Conservation (phyloP, 2,329 filamentous ascomycete species). For the Phyllosticta citrichinensis region DNA sequence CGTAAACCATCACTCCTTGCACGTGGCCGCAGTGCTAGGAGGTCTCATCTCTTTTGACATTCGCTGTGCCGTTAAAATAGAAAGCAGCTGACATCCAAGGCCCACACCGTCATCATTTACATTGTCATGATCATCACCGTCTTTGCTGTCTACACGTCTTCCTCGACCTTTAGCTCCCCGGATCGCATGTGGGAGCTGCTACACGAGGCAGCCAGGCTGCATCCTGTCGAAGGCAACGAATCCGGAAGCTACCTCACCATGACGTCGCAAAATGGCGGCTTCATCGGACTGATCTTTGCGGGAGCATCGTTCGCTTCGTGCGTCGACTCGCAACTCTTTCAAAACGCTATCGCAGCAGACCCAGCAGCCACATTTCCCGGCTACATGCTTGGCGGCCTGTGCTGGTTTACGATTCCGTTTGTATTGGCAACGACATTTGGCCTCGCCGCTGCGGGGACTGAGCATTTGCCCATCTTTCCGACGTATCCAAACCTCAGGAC, state of each 20-base stretch:
- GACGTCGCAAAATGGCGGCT: slow-evolving; percentile 39
- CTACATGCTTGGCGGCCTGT: slow-evolving; percentile 34
- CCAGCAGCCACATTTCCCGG: slow-evolving; percentile 4
- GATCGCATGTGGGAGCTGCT: slow-evolving; percentile 42
- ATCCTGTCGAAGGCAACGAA: slow-evolving; percentile 44
- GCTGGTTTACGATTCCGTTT: slow-evolving; percentile 41
- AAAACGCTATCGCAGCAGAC: slow-evolving; percentile 7
- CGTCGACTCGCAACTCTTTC: too few relatives aligned
- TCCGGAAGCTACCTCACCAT: slow-evolving; percentile 46
- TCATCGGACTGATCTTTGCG: slow-evolving; percentile 7
- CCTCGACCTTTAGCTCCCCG: slow-evolving; percentile 39
- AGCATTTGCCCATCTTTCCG: slow-evolving; percentile 32
- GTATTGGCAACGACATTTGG: slow-evolving; percentile 38
- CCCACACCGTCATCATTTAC: slow-evolving; percentile 22
- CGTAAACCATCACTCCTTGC: too few relatives aligned
- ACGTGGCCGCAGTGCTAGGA: background rate
- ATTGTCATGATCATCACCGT: slow-evolving; percentile 47
- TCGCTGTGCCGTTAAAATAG: too few relatives aligned
- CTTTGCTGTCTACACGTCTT: slow-evolving; percentile 39
- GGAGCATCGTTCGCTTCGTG: background rate
- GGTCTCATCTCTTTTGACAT: background rate
- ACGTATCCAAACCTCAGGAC: slow-evolving; percentile 29
- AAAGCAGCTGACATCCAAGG: background rate
- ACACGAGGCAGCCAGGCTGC: slow-evolving; percentile 32
- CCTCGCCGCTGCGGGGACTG: slow-evolving; percentile 36